Percentiles rank a stretch among this genome's conserved stretches.
phyloP scores from a whole-genome alignment of 2,329 filamentous ascomycete species.

The Lecanicillium sp. region DNA sequence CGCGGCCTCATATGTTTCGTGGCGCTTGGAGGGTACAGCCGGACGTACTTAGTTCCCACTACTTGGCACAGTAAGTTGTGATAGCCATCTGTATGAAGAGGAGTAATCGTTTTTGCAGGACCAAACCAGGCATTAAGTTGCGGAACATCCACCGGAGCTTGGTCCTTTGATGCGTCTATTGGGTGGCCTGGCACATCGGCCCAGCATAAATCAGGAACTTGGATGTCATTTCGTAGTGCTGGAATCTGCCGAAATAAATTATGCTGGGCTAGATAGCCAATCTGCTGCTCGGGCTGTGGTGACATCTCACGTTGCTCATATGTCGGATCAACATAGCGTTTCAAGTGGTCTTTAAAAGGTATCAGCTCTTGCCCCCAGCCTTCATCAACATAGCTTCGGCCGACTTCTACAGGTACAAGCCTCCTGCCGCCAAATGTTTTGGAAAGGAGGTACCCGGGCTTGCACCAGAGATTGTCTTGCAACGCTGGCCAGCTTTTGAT shows the following conservation, averaged over 20 bases:
- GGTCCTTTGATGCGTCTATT: slow-evolving; percentile 23
- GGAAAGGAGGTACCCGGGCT: slow-evolving; percentile 63
- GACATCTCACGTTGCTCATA: not conserved
- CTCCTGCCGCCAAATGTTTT: slow-evolving; percentile 68
- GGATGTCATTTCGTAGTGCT: slow-evolving; percentile 63
- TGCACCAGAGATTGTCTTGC: slow-evolving; percentile 59
- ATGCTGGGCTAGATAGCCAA: slow-evolving; percentile 87
- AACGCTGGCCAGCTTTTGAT: slow-evolving; percentile 68
- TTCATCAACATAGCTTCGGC: slow-evolving; percentile 77
- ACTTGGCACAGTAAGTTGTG: slow-evolving; percentile 89
- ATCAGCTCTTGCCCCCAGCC: slow-evolving; percentile 80
- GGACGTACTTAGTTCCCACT: slow-evolving; percentile 84
- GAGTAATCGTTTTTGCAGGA: slow-evolving; percentile 78
- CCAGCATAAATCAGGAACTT: slow-evolving; percentile 79
- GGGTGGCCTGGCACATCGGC: slow-evolving; percentile 53
- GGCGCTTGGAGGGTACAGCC: slow-evolving; percentile 67
- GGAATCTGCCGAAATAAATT: slow-evolving; percentile 80
- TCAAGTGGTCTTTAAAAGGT: slow-evolving; percentile 63
- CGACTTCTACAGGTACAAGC: slow-evolving; percentile 79
- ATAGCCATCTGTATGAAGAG: slow-evolving; percentile 87
- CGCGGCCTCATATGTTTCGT: slow-evolving; percentile 52
- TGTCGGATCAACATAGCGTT: slow-evolving; percentile 41
- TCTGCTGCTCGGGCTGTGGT: slow-evolving; percentile 16
- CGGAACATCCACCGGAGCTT: slow-evolving; percentile 45
- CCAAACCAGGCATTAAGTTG: slow-evolving; percentile 90